Evolutionary conservation across 2,329 filamentous ascomycete species (phyloP).

Genomic region (Fusarium tricinctum): DNA sequence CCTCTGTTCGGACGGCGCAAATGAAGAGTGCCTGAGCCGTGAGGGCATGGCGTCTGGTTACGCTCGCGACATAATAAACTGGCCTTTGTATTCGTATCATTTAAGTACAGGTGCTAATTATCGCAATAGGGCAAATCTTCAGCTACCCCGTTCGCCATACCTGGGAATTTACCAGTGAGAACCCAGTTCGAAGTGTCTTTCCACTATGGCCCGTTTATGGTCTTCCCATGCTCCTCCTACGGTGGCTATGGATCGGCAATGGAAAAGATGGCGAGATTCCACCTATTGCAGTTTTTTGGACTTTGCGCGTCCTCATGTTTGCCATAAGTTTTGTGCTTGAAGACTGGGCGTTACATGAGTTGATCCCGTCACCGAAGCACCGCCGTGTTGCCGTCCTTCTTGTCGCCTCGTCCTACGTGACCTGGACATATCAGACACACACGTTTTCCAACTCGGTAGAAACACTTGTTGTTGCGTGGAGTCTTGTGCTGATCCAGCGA

Average conservation of each 20-base stretch:
- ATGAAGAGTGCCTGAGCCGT: not conserved
- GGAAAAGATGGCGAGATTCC: constrained; percentile 82
- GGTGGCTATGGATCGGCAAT: constrained; percentile 92
- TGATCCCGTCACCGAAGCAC: constrained; percentile 80
- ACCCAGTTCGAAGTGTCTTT: constrained; percentile 95
- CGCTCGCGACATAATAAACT: not conserved
- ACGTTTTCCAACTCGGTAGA: constrained; percentile 99
- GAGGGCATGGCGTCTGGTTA: not conserved
- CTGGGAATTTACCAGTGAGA: constrained; percentile 93
- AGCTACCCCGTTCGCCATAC: constrained; percentile 90
- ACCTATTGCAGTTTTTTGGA: constrained; percentile 91
- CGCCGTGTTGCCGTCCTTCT: constrained; percentile 83
- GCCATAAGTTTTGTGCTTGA: constrained; percentile 94
- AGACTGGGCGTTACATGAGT: constrained; percentile 96
- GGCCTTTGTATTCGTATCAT: not conserved
- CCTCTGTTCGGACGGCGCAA: constrained; percentile 4
- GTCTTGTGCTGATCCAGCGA: constrained; percentile 88
- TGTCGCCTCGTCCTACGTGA: constrained; percentile 96
- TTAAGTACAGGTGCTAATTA: constrained; percentile 29
- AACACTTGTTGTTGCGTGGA: constrained; percentile 93
- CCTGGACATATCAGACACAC: constrained; percentile 98
- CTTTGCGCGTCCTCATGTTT: constrained; percentile 91
- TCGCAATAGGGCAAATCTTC: constrained; percentile 83
- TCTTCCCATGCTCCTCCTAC: constrained; percentile 90
- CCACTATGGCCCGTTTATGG: constrained; percentile 97